These are phyloP conservation scores for Venturia effusa DNA, from an alignment of 2,329 filamentous ascomycete species.

Conservation along the genomic window DNA sequence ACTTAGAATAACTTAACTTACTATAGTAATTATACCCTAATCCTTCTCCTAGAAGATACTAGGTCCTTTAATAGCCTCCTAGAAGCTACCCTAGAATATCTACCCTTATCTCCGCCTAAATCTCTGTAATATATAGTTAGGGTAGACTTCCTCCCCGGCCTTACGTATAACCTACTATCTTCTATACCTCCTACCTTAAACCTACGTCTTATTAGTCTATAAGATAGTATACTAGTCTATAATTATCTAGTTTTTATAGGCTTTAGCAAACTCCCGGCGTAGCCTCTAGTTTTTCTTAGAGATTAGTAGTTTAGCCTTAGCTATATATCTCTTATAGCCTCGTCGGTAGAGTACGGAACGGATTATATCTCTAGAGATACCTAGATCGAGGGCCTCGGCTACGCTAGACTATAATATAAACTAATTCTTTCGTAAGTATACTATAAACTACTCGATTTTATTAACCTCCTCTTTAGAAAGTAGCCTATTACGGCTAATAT, in stretches of 20 bases:
- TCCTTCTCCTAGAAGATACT: slow-evolving; percentile 24
- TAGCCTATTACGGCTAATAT: not conserved
- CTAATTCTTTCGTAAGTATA: not conserved
- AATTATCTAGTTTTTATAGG: not conserved
- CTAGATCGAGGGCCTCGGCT: not conserved
- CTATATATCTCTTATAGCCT: not conserved
- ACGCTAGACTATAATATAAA: not conserved
- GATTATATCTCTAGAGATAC: not conserved
- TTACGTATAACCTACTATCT: not conserved
- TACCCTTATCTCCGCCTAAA: slow-evolving; percentile 17
- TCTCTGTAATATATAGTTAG: slow-evolving; percentile 16
- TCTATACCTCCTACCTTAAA: not conserved
- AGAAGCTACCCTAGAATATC: slow-evolving; percentile 24
- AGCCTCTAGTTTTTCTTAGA: not conserved
- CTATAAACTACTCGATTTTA: not conserved
- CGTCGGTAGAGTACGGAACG: not conserved
- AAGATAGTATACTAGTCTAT: not conserved
- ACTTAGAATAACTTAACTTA: no score
- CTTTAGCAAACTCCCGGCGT: not conserved
- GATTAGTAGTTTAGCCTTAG: not conserved
- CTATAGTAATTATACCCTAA: slow-evolving; percentile 18
- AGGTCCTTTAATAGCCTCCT: slow-evolving; percentile 17
- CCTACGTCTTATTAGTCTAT: not conserved
- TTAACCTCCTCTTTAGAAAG: not conserved
- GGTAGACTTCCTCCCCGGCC: slow-evolving; percentile 15